Base-by-base conservation (phyloP, 495 filamentous ascomycete species). In the Podospora didyma region DNA sequence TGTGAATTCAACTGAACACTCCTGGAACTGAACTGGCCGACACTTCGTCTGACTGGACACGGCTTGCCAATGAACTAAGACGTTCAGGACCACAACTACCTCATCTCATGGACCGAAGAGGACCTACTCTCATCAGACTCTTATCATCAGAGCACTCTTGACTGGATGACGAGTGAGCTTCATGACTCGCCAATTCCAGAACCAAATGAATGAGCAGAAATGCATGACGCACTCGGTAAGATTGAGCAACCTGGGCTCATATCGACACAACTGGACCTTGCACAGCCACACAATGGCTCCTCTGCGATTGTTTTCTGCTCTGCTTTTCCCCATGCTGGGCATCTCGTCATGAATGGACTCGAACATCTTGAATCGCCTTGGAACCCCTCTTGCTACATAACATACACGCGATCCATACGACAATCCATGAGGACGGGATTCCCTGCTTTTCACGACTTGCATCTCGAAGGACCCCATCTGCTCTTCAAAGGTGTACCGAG, bases 221-320 rank as follows among this genome's bases (percentile, higher is more conserved):
- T 16, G n/a, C 39, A 42, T 42, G 7, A 42, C 16, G 24, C 17
- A 26, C 28, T 37, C 49, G 49, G 49, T 52, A 52, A 52, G 49
- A 20, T 20, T 31, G 49, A 52, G 49, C 49, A 41, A 17, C 42
- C 49, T 28, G 39, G 35, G 49, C 31, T 52, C 49, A 12, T 34
- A 5, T 34, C 23, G 2, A n/a, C n/a, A 49, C 39, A 31, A 24
- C 24, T 34, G 23, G 39, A 42, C 24, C 47, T 34, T 34, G 47
- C 20, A 49, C 47, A 21, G 9, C 3, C 3, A 26, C 45, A 47
- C 7, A 26, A 11, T 31, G 47, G 26, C 16, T 19, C n/a, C 9
- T 35, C 23, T 49, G 23, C 24, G 20, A 3, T 31, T 19, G 12
- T 49, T 19, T 34, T 31, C 20, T 49, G 46, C 46, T 31, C 20